Evolutionary conservation across 805 yeast genomes (phyloP).

Genomic region (Cyberlindnera suaveolens): DNA sequence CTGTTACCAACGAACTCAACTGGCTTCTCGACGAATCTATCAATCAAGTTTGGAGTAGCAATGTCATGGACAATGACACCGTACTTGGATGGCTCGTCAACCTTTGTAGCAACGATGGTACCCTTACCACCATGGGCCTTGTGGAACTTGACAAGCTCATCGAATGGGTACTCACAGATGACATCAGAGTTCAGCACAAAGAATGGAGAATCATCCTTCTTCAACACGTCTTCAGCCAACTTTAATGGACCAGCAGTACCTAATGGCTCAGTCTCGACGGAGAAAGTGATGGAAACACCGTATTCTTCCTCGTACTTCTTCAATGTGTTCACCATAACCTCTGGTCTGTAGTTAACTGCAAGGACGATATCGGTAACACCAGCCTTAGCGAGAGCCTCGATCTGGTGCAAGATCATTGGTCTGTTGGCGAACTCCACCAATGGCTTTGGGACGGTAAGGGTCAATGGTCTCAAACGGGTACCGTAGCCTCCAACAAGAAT

Average conservation of each 20-base stretch:
- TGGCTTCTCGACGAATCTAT: slow-evolving; percentile 98
- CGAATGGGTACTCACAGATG: slow-evolving; percentile 97
- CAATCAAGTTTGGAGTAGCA: slow-evolving; percentile 91
- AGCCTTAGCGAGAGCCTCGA: slow-evolving; percentile 95
- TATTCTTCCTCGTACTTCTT: slow-evolving; percentile 91
- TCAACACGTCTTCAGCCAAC: slow-evolving; percentile 89
- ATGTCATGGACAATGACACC: slow-evolving; percentile 99
- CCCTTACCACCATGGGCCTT: slow-evolving; percentile 94
- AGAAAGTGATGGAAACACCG: slow-evolving; percentile 92
- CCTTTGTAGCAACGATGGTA: slow-evolving; percentile 98
- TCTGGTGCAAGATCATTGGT: slow-evolving; percentile 98
- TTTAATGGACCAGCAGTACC: slow-evolving; percentile 99
- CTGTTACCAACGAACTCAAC: slow-evolving; percentile 99
- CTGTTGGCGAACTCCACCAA: slow-evolving; percentile 97
- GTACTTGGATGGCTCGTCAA: slow-evolving; percentile 98
- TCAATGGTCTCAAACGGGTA: slow-evolving; percentile 98
- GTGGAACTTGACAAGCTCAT: slow-evolving; percentile 90
- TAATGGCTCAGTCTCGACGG: slow-evolving; percentile 98
- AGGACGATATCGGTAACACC: slow-evolving; percentile 98
- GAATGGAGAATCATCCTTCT: slow-evolving; percentile 93
- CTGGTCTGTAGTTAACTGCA: slow-evolving; percentile 99
- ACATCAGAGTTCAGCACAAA: slow-evolving; percentile 98
- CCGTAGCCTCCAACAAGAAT: slow-evolving; percentile 99
- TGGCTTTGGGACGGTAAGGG: slow-evolving; percentile 93
- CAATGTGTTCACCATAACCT: slow-evolving; percentile 94